Conservation (phyloP, 1,284 basidiomycete genomes). For the Cronartium quercuum region DNA sequence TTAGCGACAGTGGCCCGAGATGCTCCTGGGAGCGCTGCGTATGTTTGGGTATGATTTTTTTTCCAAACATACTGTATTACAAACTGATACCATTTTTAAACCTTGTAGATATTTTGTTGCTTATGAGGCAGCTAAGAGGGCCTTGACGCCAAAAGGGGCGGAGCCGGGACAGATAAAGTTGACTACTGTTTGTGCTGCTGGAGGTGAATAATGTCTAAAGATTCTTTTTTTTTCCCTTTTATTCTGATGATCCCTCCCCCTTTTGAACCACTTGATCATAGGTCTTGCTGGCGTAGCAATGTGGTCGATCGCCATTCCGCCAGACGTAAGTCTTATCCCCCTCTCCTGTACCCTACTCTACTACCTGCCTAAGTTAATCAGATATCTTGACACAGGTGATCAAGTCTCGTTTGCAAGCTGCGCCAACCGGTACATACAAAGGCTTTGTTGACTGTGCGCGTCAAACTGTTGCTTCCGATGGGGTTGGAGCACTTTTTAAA, state of each 20-base stretch:
- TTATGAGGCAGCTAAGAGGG: constrained; percentile 88
- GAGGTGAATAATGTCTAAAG: constrained; percentile 49
- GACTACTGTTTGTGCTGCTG: constrained; percentile 79
- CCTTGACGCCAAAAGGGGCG: constrained; percentile 72
- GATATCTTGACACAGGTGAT: constrained; percentile 50
- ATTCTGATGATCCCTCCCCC: constrained; percentile 48
- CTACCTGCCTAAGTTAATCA: background rate
- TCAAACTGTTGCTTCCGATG: constrained; percentile 88
- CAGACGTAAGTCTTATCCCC: constrained; percentile 59
- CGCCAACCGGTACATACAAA: constrained; percentile 87
- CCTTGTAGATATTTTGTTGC: constrained; percentile 80
- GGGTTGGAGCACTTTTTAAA: constrained; percentile 84
- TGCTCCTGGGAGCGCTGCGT: constrained; percentile 94
- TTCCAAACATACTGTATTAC: background rate
- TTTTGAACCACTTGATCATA: background rate
- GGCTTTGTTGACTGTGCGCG: constrained; percentile 87
- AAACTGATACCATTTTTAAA: background rate
- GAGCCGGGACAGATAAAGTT: constrained; percentile 76
- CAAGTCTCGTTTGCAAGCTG: constrained; percentile 95
- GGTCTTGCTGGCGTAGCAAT: constrained; percentile 89
- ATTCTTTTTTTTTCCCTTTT: background rate
- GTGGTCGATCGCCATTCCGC: constrained; percentile 93
- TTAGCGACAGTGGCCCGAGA: constrained; percentile 86
- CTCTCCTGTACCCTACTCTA: background rate
- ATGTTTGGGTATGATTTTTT: constrained; percentile 50